Evolutionary conservation across 2,329 filamentous ascomycete genomes (phyloP), one percentile per base, ranked within the genome.

Genomic region (Reticulascus tulasneorum): DNA sequence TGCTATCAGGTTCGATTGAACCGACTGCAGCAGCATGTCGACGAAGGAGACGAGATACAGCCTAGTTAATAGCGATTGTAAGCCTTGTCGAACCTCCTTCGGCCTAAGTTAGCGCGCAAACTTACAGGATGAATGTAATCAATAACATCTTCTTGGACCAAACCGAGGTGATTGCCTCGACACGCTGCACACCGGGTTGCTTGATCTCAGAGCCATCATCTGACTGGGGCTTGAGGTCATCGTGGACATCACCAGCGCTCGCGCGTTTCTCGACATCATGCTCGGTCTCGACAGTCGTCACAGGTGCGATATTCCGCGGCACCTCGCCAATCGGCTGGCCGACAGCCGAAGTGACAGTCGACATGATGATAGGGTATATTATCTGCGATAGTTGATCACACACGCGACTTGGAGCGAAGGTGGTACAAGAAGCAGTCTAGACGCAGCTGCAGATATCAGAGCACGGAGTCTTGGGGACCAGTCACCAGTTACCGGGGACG

Each of bases 1-100:
- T 22, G 77, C 72, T 12, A 73, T 71, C 30, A 85, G 62, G 22
- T 75, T 72, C 33, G 66, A 48, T 31, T 66, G 55, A 36, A 66
- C 53, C 21, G 55, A 53, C 10, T 53, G 46, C 12, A 64, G 46
- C 21, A 67, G 50, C 16, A 50, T 49, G 37, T 64, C 60, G 39
- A 60, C 51, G 36, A 67, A 64, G 21, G 51, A 50, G 31, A 66
- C 58, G 18, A 67, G 48, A 46, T 59, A 67, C 18, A 67, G 52
- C 16, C 63, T 67, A 7, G 6, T 20, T 7, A 3, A 11, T 9
- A 4, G 5, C 15, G 24, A 33, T 17, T 30, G 40, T 9, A n/a
- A 6, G 12, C 9, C 23, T 9, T 11, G 2, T 3, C 9, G 1
- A 13, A 15, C 2, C 12, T 2, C 1, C 12, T 2, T 11, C 12